phyloP scores from a whole-genome alignment of 352 stramenopile species.

The Phytophthora colocasiae region DNA sequence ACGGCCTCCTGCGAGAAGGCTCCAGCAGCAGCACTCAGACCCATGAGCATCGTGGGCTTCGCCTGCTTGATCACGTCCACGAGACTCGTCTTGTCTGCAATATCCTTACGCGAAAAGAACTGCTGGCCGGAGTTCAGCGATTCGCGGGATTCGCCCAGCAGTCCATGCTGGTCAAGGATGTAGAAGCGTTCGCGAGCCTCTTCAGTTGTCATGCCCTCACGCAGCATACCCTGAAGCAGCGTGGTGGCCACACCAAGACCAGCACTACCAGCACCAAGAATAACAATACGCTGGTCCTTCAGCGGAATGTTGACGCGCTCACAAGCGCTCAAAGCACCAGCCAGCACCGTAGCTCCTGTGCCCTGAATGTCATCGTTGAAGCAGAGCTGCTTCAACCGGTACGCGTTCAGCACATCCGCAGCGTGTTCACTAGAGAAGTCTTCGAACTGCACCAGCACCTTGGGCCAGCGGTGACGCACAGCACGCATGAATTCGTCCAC shows the following conservation, averaged over 20 bases:
- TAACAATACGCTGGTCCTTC: constrained; percentile 95
- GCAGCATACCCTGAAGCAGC: constrained; percentile 92
- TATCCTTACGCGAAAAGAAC: constrained; percentile 76
- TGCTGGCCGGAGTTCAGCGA: constrained; percentile 79
- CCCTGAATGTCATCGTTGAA: constrained; percentile 99
- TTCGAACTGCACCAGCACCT: constrained; percentile 97
- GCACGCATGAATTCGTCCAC: constrained; percentile 94
- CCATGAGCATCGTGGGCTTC: constrained; percentile 96
- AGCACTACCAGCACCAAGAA: constrained; percentile 94
- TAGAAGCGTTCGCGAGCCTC: constrained; percentile 81
- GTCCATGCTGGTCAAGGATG: constrained; percentile 80
- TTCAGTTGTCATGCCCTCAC: constrained; percentile 72
- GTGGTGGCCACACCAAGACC: constrained; percentile 94
- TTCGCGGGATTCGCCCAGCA: constrained; percentile 58
- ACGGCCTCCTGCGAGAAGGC: constrained; percentile 90
- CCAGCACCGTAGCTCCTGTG: constrained; percentile 95
- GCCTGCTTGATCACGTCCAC: constrained; percentile 85
- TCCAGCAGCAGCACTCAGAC: constrained; percentile 87
- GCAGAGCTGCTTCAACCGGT: constrained; percentile 94
- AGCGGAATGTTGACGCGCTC: constrained; percentile 79
- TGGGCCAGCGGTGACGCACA: constrained; percentile 90
- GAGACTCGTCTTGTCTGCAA: constrained; percentile 78
- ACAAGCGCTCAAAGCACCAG: constrained; percentile 86
- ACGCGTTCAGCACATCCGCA: constrained; percentile 94
- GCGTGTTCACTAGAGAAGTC: constrained; percentile 94